Evolutionary conservation across 345 rosid species (phyloP).

Genomic region (Diplotaxis tenuifolia): DNA sequence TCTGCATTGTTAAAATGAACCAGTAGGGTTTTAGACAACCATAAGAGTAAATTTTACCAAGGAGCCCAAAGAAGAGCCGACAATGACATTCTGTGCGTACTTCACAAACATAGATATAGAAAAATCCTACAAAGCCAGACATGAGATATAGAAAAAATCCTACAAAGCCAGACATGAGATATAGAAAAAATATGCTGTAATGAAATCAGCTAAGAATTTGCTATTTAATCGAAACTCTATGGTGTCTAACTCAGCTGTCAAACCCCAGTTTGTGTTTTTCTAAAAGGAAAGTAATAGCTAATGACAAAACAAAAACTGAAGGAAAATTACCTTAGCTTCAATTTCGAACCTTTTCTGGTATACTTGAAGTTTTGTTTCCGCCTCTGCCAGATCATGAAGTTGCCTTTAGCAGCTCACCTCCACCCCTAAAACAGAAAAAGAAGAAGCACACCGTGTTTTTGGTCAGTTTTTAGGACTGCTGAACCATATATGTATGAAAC

Average conservation of each 20-base stretch:
- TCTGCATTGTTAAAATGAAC: constrained; percentile 52
- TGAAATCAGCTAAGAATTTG: not conserved
- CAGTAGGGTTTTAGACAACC: constrained; percentile 3
- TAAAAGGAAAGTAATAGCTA: constrained; percentile 4
- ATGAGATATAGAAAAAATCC: no score
- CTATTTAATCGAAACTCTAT: not conserved
- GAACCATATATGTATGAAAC: not conserved
- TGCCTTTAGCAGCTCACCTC: constrained; percentile 76
- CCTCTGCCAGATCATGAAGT: constrained; percentile 74
- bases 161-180: no score
- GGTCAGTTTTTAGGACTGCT: not conserved
- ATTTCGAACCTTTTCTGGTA: constrained; percentile 69
- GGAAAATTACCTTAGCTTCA: constrained; percentile 61
- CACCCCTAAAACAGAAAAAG: constrained; percentile 52
- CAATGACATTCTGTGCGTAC: not conserved
- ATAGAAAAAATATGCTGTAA: not conserved
- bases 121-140: no score
- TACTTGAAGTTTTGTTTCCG: constrained; percentile 59
- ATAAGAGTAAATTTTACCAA: not conserved
- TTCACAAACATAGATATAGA: constrained; percentile 16
- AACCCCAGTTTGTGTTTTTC: not conserved
- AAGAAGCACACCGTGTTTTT: constrained; percentile 3
- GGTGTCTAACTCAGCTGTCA: not conserved
- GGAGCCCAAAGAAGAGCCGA: constrained; percentile 3
- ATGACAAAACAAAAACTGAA: not conserved